Evolutionary conservation across 352 stramenopile genomes (phyloP).

Genomic region (Phytophthora quininea): DNA sequence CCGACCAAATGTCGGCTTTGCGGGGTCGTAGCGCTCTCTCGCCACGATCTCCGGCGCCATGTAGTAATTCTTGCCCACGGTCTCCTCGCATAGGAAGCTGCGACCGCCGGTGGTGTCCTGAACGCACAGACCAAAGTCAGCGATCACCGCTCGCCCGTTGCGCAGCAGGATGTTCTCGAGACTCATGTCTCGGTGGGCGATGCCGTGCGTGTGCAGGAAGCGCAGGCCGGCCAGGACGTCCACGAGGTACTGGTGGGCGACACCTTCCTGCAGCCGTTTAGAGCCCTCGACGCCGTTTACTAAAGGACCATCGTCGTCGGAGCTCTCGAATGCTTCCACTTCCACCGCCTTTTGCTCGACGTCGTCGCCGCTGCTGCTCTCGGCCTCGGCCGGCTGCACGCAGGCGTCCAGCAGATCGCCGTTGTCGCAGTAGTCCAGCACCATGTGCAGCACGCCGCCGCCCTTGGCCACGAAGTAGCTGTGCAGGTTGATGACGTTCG

Average conservation of each 20-base stretch:
- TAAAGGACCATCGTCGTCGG: conserved; percentile 10
- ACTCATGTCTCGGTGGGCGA: conserved; percentile 94
- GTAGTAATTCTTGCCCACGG: conserved; percentile 95
- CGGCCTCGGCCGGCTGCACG: conserved; percentile 23
- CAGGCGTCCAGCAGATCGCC: conserved; percentile 76
- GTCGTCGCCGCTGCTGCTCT: neutral
- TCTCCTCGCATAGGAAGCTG: conserved; percentile 56
- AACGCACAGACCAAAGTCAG: conserved; percentile 75
- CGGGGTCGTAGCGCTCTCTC: conserved; percentile 92
- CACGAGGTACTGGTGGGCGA: conserved; percentile 60
- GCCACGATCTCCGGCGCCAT: conserved; percentile 96
- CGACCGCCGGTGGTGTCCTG: conserved; percentile 37
- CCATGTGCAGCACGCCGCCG: conserved; percentile 59
- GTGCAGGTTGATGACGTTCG: conserved; percentile 76
- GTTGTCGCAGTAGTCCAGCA: conserved; percentile 81
- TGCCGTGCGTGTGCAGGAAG: conserved; percentile 71
- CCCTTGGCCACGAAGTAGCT: conserved; percentile 66
- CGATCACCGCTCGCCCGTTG: conserved; percentile 59
- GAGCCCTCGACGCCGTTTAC: conserved; percentile 27
- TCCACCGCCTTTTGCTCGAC: neutral
- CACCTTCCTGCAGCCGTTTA: conserved; percentile 51
- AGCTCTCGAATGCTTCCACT: neutral
- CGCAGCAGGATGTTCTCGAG: conserved; percentile 97
- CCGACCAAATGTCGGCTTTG: conserved; percentile 92
- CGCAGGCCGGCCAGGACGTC: conserved; percentile 72